Conservation (phyloP, 2,329 filamentous ascomycete species). For the Diplodia corticola region DNA sequence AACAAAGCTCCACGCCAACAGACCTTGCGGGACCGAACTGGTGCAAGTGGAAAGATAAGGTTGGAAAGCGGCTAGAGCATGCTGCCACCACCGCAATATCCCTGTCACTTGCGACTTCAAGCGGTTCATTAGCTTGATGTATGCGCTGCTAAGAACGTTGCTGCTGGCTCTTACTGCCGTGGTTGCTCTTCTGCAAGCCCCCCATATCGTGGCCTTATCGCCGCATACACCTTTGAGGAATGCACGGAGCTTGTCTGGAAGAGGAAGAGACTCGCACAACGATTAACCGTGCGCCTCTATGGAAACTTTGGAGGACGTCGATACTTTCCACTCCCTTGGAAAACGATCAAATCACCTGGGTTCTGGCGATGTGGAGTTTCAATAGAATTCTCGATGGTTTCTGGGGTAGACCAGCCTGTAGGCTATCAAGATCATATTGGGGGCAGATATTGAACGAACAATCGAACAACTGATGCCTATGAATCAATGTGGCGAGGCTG, state of each 20-base stretch:
- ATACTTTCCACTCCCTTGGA: background rate
- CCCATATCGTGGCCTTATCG: too few species aligned
- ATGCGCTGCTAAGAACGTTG: background rate
- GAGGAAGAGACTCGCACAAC: too few species aligned
- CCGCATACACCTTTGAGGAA: too few species aligned
- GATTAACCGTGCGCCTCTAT: too few species aligned
- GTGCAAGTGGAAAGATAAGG: background rate
- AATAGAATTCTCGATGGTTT: too few species aligned
- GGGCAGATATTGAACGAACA: background rate
- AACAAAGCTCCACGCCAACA: background rate
- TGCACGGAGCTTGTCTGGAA: too few species aligned
- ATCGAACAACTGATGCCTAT: background rate
- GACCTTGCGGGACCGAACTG: background rate
- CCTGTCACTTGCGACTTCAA: background rate
- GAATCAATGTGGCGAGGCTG: background rate
- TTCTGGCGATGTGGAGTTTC: background rate
- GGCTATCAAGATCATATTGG: background rate
- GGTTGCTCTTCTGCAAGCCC: too few species aligned
- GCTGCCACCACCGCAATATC: background rate
- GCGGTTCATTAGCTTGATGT: background rate
- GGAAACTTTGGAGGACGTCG: too few species aligned
- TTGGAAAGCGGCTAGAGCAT: background rate
- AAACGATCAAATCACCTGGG: background rate
- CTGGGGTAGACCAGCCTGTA: too few species aligned
- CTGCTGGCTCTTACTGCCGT: background rate